Base-by-base conservation (phyloP, 441 rosid genomes). In the Pelargonium citronellum region DNA sequence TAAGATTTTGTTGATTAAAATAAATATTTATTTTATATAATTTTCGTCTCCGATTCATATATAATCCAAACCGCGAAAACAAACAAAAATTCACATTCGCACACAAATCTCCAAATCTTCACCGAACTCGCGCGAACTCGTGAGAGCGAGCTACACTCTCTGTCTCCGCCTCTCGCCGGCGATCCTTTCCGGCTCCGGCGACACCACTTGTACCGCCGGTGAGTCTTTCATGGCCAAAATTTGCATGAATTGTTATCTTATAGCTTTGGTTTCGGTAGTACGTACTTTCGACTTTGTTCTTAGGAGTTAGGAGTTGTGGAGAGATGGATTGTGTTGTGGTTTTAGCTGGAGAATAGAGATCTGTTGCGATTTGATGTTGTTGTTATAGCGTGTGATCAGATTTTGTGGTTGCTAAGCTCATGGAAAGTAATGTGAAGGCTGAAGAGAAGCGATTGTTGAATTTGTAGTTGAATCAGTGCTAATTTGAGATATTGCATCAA, bases 311-410 rank as follows among this genome's bases (percentile, higher is more conserved):
- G 12, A 44, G 13, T 44, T 44, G 1, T 44, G 11, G 49, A 44
- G 49, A 8, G 49, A 44, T 44, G 13, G 49, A 8, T 8, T 53
- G 19, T 53, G 60, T 4, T 15, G 19, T 15, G 60, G 64, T 60
- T 60, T 60, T 19, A 9, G 63, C 22, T 20, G 63, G 63, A 58
- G 63, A 58, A 58, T 58, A 16, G 30, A 20, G 63, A 19, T 20
- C 30, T 20, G 11, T 9, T 60, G 7, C 64, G 6, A 4, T 22
- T 22, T 60, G 64, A 22, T 60, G 64, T 60, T 13, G 13, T 53
- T 15, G 62, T 17, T 17, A 27, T 17, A 16, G 4, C 62, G 10
- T 57, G 62, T 7, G 62, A 60, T 22, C 15, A 1, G 22, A 7
- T 60, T 22, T 60, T 60, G n/a, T 37, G 5, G 41, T 37, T 5